Evolutionary conservation across 2,329 filamentous ascomycete genomes (phyloP), one percentile per base, ranked within the genome.

Genomic region (Ceratocystis ficicola): DNA sequence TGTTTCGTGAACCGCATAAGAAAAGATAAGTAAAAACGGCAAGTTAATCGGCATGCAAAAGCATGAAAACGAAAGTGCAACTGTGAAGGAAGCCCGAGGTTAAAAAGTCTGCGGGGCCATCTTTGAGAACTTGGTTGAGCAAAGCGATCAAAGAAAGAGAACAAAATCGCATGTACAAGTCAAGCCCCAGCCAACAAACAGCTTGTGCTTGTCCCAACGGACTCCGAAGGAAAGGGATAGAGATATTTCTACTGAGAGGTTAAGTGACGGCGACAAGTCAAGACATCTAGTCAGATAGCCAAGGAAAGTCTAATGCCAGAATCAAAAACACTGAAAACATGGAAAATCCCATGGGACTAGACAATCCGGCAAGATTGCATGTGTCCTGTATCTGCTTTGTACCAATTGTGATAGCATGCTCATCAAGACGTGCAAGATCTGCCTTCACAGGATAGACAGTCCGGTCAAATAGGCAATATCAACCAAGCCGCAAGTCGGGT

Each of bases 251-350:
- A 52, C 64, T 65, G 52, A 65, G 15, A 46, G 57, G 55, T 50
- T 65, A 61, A 65, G 64, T 30, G 55, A 30, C 25, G 7, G 36
- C 12, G 44, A 50, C 44, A 50, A 60, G n/a, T 25, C 50, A 61
- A 61, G 44, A 36, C 44, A 65, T 65, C 64, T 50, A 12, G 41
- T 30, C 44, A 36, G 55, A 65, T 65, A 2, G 28, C 32, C 44
- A 36, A 48, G 30, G 41, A 41, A 55, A 44, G 55, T 44, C 55
- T 32, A 41, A 25, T 15, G 25, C 7, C 15, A 61, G 44, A 22
- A 44, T 65, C 63, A 65, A 65, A 65, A 65, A 65, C 55, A 44
- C 64, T 65, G 64, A 65, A 65, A 65, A 65, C 61, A 63, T 50
- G 50, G 61, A 48, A 59, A 36, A 36, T 36, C 55, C 55, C 55